Conservation (phyloP, 179 eudicot species). For the Heliamphora pulchella region DNA sequence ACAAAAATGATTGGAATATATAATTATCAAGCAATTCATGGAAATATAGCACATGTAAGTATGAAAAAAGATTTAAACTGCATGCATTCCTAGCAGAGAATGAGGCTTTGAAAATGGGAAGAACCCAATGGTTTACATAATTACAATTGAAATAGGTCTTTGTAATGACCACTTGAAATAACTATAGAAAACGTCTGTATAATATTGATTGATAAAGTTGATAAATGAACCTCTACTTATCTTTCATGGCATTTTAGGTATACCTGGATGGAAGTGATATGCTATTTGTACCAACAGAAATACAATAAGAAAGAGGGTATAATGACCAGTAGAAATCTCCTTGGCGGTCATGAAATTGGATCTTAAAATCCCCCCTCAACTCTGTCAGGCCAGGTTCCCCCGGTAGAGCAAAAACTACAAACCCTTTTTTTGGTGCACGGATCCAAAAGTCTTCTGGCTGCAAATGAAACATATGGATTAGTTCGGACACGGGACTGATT, state of each 20-base stretch:
- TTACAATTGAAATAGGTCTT: neutral
- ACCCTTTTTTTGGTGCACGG: slow-evolving; percentile 72
- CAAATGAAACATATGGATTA: slow-evolving; percentile 15
- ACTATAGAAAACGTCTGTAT: neutral
- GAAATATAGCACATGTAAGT: neutral
- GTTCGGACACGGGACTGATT: neutral
- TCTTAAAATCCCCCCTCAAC: slow-evolving; percentile 78
- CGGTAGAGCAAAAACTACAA: slow-evolving; percentile 89
- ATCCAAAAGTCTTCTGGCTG: slow-evolving; percentile 99
- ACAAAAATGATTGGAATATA: slow-evolving; percentile 9
- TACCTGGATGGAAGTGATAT: neutral
- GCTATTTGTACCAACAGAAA: neutral
- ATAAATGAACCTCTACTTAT: neutral
- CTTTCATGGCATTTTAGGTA: neutral
- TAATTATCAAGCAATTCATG: neutral
- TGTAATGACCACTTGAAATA: neutral
- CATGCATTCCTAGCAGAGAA: neutral
- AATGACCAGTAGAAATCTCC: slow-evolving; percentile 94
- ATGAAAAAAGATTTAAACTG: neutral
- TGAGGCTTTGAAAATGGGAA: neutral
- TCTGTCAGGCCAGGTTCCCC: slow-evolving; percentile 94
- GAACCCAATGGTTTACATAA: neutral
- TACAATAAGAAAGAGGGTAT: slow-evolving; percentile 6
- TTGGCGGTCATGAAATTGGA: slow-evolving; percentile 81
- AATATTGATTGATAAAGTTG: neutral